These are phyloP conservation scores for Blastomyces silverae DNA, from an alignment of 2,329 filamentous ascomycete genomes.

Conservation along the genomic window DNA sequence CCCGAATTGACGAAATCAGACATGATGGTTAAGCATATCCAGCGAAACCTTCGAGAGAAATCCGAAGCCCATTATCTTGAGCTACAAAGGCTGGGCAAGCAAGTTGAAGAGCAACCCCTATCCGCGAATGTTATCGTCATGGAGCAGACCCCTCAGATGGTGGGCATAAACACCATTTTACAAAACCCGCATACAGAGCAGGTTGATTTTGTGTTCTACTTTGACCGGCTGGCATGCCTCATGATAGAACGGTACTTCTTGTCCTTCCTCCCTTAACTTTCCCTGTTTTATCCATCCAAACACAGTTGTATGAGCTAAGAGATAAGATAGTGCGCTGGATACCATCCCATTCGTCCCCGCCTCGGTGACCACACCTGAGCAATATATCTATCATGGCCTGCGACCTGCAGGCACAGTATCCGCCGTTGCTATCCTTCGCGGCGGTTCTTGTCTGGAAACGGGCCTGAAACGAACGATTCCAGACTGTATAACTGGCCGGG, in stretches of 20 bases:
- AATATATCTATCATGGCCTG: slow-evolving; percentile 64
- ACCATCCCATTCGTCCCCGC: slow-evolving; percentile 62
- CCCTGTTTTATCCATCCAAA: neutral
- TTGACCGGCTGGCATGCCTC: slow-evolving; percentile 78
- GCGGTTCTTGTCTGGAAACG: slow-evolving; percentile 80
- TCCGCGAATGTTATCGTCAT: slow-evolving; percentile 69
- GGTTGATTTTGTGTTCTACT: slow-evolving; percentile 97
- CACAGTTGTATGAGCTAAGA: neutral
- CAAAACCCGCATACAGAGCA: slow-evolving; percentile 69
- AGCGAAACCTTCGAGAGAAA: slow-evolving; percentile 78
- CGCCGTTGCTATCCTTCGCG: slow-evolving; percentile 81
- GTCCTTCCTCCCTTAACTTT: neutral
- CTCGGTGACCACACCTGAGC: slow-evolving; percentile 63
- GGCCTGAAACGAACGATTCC: slow-evolving; percentile 85
- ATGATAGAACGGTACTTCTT: slow-evolving; percentile 60
- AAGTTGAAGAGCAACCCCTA: slow-evolving; percentile 63
- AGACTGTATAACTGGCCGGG: slow-evolving; percentile 79
- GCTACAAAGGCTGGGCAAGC: slow-evolving; percentile 66
- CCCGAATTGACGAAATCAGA: slow-evolving; percentile 42
- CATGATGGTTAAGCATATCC: slow-evolving; percentile 92
- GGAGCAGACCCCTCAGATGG: slow-evolving; percentile 69
- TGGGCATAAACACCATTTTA: slow-evolving; percentile 84
- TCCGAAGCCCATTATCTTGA: slow-evolving; percentile 75
- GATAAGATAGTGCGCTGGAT: slow-evolving; percentile 30
- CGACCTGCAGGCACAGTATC: slow-evolving; percentile 65